Conservation (phyloP, 768 basidiomycete species). For the Pholiota conissans region DNA sequence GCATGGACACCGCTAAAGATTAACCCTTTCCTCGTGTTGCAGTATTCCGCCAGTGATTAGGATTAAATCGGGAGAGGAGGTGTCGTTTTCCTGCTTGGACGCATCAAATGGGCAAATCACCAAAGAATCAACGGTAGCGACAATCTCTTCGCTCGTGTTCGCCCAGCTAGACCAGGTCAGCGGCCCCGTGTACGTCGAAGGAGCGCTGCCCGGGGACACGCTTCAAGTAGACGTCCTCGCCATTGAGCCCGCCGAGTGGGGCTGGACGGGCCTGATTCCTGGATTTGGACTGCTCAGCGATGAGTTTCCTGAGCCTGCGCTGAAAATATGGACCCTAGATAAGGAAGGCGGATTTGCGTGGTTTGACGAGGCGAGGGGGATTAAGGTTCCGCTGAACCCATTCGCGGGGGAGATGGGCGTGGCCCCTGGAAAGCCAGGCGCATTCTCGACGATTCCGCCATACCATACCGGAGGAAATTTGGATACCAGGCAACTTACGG, state of each 20-base stretch:
- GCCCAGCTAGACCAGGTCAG: conserved; percentile 57
- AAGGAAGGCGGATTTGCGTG: conserved; percentile 42
- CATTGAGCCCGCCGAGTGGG: conserved; percentile 57
- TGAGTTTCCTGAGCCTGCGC: conserved; percentile 48
- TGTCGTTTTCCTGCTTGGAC: conserved; percentile 63
- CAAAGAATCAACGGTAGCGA: conserved; percentile 33
- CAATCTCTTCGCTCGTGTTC: conserved; percentile 43
- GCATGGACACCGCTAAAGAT: neutral
- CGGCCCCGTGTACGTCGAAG: conserved; percentile 56
- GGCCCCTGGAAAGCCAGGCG: conserved; percentile 47
- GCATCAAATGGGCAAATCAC: conserved; percentile 63
- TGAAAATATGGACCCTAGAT: conserved; percentile 58
- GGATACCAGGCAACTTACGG: conserved; percentile 55
- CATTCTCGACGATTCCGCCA: conserved; percentile 63
- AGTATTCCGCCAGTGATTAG: conserved; percentile 54
- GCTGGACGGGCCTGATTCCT: conserved; percentile 60
- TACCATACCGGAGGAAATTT: conserved; percentile 63
- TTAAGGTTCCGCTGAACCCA: conserved; percentile 52
- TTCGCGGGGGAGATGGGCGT: conserved; percentile 71
- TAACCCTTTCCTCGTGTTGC: neutral
- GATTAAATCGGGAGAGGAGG: conserved; percentile 51
- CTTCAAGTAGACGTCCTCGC: conserved; percentile 59
- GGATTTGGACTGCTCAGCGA: conserved; percentile 61
- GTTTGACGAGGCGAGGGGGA: conserved; percentile 47
- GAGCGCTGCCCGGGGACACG: conserved; percentile 55